phyloP scores from a whole-genome alignment of 192 early-diverging fungal species.

The Geosiphon pyriformis region DNA sequence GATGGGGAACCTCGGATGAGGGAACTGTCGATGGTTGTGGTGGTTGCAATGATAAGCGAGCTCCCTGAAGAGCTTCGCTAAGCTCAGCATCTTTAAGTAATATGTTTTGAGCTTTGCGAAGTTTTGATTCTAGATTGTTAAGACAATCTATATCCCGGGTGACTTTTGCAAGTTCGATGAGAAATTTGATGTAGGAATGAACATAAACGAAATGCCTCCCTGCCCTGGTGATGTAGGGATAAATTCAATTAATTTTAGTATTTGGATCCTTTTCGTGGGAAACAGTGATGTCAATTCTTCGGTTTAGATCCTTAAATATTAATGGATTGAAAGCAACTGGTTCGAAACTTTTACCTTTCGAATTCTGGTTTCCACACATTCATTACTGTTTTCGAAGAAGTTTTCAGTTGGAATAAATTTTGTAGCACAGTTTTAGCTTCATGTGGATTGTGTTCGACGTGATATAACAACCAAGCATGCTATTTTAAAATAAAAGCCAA shows the following conservation, averaged over 20 bases:
- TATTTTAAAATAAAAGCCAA: constrained; percentile 24
- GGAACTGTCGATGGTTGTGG: background rate
- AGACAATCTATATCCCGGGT: constrained; percentile 1
- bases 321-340: background rate
- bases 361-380: constrained; percentile 77
- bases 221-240: constrained; percentile 34
- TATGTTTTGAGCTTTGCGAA: constrained; percentile 12
- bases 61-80: background rate
- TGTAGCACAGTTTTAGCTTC: constrained; percentile 55
- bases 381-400: constrained; percentile 47
- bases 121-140: background rate
- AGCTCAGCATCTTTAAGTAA: background rate
- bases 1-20: background rate
- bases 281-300: background rate
- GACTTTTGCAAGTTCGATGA: constrained; percentile 43
- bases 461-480: constrained; percentile 59
- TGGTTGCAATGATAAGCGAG: background rate
- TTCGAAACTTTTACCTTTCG: constrained; percentile 46
- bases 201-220: constrained; percentile 75
- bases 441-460: constrained; percentile 50
- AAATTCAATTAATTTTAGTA: background rate
- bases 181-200: constrained; percentile 58
- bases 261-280: too few species aligned
- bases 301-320: background rate
- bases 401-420: constrained; percentile 55